Evolutionary conservation across 192 early-diverging fungal species (phyloP).

Genomic region (Dimargaris xerosporica): DNA sequence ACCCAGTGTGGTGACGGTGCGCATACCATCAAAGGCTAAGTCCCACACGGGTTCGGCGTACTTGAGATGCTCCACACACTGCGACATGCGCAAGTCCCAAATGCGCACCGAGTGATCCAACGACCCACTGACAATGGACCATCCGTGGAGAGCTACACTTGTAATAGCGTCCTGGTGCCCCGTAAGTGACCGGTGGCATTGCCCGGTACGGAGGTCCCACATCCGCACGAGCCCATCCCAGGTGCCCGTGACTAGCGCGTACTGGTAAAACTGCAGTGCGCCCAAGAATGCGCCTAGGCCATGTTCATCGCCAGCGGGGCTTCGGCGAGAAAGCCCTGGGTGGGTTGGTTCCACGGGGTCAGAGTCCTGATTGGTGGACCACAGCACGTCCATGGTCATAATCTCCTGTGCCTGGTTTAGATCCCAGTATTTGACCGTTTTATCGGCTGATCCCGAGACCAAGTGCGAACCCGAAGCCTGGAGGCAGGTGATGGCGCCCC

Average conservation of each 20-base stretch:
- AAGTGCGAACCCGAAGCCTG: constrained; percentile 22
- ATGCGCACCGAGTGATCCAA: constrained; percentile 46
- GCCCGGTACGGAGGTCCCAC: constrained; percentile 66
- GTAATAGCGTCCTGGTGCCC: constrained; percentile 49
- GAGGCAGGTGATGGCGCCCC: constrained; percentile 23
- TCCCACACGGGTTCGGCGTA: constrained; percentile 38
- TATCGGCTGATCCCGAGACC: constrained; percentile 56
- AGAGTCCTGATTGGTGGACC: constrained; percentile 31
- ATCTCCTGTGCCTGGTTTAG: constrained; percentile 45
- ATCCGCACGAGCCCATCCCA: constrained; percentile 55
- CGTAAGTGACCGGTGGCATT: constrained; percentile 49
- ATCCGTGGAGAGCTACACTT: constrained; percentile 48
- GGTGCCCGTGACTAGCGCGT: constrained; percentile 56
- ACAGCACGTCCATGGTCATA: constrained; percentile 48
- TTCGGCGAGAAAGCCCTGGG: neutral
- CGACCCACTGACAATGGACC: constrained; percentile 53
- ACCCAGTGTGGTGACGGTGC: constrained; percentile 37
- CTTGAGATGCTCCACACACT: constrained; percentile 35
- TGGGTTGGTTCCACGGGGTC: too few species aligned
- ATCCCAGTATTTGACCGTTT: constrained; percentile 68
- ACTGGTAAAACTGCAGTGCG: constrained; percentile 55
- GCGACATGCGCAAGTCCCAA: constrained; percentile 64
- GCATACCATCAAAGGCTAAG: constrained; percentile 33
- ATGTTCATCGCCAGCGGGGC: constrained; percentile 19
- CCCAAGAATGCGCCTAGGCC: constrained; percentile 41